A percentile compares a stretch with the other conserved stretches of the same genome.
phyloP scores from a whole-genome alignment of 2,329 filamentous ascomycete species.

The Amylocarpus encephaloides region DNA sequence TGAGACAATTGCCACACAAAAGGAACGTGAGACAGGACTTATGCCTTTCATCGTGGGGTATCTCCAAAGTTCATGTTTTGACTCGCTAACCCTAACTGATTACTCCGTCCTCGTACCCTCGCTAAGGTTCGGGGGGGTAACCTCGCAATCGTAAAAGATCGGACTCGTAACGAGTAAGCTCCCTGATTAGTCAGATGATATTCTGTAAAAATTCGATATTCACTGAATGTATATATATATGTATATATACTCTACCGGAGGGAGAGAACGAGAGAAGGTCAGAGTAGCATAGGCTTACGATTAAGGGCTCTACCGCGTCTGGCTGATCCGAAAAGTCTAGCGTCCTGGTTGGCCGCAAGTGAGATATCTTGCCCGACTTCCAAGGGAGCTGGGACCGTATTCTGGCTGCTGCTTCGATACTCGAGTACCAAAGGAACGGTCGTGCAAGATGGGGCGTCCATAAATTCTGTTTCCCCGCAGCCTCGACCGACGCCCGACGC shows the following conservation, averaged over 20 bases:
- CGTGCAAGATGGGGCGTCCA: background rate
- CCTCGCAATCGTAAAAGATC: too few relatives aligned
- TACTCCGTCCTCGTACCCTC: too few relatives aligned
- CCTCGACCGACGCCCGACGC: background rate
- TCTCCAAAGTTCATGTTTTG: background rate
- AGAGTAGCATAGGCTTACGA: background rate
- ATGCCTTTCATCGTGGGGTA: background rate
- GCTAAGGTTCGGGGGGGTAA: too few relatives aligned
- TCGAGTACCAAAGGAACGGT: background rate
- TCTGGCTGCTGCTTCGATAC: background rate
- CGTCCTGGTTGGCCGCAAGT: constrained; percentile 1
- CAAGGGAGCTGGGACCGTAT: background rate
- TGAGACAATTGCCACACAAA: background rate
- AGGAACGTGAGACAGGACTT: background rate
- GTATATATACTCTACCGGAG: too few relatives aligned
- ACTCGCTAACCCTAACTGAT: too few relatives aligned
- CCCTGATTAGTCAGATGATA: too few relatives aligned
- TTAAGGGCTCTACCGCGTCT: background rate
- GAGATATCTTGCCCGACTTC: background rate
- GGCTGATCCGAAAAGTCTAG: background rate
- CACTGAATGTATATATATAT: too few relatives aligned
- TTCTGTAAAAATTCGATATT: too few relatives aligned
- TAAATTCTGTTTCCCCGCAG: background rate
- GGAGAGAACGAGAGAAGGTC: too few relatives aligned
- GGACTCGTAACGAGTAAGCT: too few relatives aligned